Evolutionary conservation across 2,329 filamentous ascomycete genomes (phyloP).

Genomic region (Sclerotinia spermophila): DNA sequence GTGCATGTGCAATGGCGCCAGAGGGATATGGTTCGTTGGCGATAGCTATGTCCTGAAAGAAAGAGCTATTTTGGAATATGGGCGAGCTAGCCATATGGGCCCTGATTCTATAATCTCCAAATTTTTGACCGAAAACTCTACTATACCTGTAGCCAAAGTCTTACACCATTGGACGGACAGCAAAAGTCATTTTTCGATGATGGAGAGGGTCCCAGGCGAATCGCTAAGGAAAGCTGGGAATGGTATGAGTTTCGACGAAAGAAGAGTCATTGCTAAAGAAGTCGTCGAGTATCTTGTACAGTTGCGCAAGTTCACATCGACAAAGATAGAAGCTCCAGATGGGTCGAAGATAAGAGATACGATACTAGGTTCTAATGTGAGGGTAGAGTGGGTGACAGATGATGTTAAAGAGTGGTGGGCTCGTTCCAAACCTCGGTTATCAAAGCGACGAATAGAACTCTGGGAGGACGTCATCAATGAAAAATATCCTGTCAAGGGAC

Average conservation of each 20-base stretch:
- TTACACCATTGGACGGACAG: neutral
- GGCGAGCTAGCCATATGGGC: neutral
- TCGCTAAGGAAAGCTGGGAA: neutral
- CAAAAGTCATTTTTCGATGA: neutral
- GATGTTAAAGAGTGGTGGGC: neutral
- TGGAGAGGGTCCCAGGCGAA: neutral
- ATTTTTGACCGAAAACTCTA: neutral
- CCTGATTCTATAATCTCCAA: neutral
- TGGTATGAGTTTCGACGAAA: fast-evolving
- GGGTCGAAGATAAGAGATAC: neutral
- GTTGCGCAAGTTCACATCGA: neutral
- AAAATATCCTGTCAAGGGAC: neutral
- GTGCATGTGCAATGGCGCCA: neutral
- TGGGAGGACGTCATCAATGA: neutral
- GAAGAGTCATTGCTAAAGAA: neutral
- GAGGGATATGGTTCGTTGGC: neutral
- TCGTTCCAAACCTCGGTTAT: neutral
- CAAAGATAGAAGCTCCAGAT: neutral
- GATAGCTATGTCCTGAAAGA: neutral
- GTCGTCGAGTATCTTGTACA: slow-evolving; percentile 10
- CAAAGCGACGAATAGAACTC: too few species aligned
- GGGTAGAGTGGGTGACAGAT: neutral
- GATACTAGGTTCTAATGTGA: fast-evolving
- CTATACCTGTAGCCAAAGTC: neutral
- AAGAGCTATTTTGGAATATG: neutral